These are phyloP conservation scores for Liriodendron chinense DNA, from an alignment of 164 flowering plant genomes.

Conservation along the genomic window DNA sequence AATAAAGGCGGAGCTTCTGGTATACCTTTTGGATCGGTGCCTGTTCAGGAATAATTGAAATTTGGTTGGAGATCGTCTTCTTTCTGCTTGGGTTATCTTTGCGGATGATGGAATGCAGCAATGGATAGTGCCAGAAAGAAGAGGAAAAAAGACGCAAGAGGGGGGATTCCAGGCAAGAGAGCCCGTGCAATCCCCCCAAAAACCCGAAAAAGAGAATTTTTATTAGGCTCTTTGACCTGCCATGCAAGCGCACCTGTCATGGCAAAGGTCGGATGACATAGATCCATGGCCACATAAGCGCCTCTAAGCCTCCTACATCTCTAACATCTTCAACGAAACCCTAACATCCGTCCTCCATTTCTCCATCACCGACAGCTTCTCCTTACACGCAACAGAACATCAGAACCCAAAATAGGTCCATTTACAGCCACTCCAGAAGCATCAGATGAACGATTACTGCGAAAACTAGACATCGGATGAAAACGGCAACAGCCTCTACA, in stretches of 20 bases:
- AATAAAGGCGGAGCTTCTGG: too few relatives aligned
- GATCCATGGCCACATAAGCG: neutral
- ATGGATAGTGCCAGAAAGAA: neutral
- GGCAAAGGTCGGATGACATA: constrained; percentile 59
- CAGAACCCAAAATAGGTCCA: neutral
- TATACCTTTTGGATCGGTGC: too few relatives aligned
- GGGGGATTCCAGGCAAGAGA: constrained; percentile 3
- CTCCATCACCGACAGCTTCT: neutral
- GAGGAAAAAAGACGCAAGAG: neutral
- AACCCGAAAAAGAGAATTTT: constrained; percentile 3
- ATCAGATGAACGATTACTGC: neutral
- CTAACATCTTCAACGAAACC: neutral
- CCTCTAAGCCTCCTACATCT: neutral
- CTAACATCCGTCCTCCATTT: neutral
- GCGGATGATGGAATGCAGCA: neutral
- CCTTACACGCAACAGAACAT: neutral
- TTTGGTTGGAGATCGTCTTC: too few relatives aligned
- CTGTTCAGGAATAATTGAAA: too few relatives aligned
- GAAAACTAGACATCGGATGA: neutral
- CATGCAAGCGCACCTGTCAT: constrained; percentile 93
- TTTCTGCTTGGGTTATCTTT: neutral
- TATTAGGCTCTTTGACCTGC: constrained; percentile 50
- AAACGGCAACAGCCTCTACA: neutral
- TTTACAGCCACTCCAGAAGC: neutral
- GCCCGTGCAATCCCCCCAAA: constrained; percentile 5